A percentile compares a stretch with the other conserved stretches of the same genome.
Conservation (phyloP, 1,284 basidiomycete genomes). For the Ceratobasidium papillatum region DNA sequence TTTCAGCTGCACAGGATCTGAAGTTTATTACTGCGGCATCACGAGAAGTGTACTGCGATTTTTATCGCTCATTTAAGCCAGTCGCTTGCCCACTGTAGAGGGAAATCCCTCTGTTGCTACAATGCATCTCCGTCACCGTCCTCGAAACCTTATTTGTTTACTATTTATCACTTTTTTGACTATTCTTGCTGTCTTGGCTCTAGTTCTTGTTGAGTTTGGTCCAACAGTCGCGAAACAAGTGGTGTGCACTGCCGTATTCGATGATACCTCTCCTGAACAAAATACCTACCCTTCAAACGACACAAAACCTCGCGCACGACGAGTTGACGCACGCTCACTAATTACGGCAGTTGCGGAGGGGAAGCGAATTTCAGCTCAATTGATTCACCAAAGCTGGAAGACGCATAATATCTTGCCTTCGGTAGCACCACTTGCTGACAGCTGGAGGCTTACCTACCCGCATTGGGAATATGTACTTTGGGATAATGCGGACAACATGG, state of each 20-base stretch:
- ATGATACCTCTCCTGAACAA: constrained; percentile 8
- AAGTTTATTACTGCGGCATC: too few relatives aligned
- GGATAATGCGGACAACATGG: constrained; percentile 32
- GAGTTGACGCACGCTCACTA: neutral
- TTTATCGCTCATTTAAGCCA: too few relatives aligned
- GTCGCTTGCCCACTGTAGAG: too few relatives aligned
- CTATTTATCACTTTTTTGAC: too few relatives aligned
- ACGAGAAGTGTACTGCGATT: too few relatives aligned
- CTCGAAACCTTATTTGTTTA: too few relatives aligned
- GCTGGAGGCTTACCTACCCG: constrained; percentile 22
- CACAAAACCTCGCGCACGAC: constrained; percentile 15
- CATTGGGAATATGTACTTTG: constrained; percentile 29
- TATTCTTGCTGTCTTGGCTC: too few relatives aligned
- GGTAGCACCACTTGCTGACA: constrained; percentile 21
- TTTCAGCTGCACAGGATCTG: too few relatives aligned
- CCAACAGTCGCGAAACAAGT: neutral
- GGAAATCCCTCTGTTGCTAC: too few relatives aligned
- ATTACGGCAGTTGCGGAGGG: constrained; percentile 5
- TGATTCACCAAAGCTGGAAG: constrained; percentile 37
- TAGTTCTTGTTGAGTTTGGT: constrained; percentile 8
- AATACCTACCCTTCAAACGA: constrained; percentile 3
- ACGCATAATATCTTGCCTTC: constrained; percentile 19
- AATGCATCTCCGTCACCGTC: too few relatives aligned
- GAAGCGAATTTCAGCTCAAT: neutral
- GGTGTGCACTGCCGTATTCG: constrained; percentile 6